phyloP scores from a whole-genome alignment of 2,329 filamentous ascomycete genomes.

The Alternaria rosae region DNA sequence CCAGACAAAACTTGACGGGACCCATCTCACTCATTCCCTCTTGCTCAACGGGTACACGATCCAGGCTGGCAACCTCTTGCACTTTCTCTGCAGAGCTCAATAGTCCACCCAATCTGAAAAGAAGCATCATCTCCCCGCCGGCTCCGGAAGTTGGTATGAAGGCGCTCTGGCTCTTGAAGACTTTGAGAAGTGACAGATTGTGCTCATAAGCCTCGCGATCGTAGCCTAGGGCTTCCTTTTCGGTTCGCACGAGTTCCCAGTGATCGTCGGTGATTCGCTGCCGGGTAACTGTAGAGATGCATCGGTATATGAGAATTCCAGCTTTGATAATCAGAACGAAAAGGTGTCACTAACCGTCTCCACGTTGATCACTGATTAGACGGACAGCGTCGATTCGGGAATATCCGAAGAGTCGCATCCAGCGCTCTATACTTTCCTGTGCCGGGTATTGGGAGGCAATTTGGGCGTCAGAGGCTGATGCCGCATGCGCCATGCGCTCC shows the following conservation, averaged over 20 bases:
- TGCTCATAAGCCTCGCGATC: slow-evolving; percentile 53
- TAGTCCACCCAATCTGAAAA: slow-evolving; percentile 41
- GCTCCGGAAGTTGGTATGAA: slow-evolving; percentile 23
- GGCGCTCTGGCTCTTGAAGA: slow-evolving; percentile 33
- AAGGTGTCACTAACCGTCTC: slow-evolving; percentile 23
- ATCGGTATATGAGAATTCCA: neutral
- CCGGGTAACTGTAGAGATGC: slow-evolving; percentile 30
- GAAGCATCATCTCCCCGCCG: slow-evolving; percentile 27
- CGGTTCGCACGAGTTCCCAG: slow-evolving; percentile 41
- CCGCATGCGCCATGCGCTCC: slow-evolving; percentile 26
- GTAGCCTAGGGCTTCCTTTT: slow-evolving; percentile 45
- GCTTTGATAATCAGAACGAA: neutral
- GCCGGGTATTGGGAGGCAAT: slow-evolving; percentile 24
- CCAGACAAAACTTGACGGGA: slow-evolving; percentile 35
- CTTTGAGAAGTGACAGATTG: slow-evolving; percentile 36
- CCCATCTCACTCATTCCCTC: slow-evolving; percentile 31
- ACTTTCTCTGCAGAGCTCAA: slow-evolving; percentile 35
- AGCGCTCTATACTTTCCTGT: slow-evolving; percentile 37
- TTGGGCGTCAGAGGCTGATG: slow-evolving; percentile 17
- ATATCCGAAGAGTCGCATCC: slow-evolving; percentile 48
- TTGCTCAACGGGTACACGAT: slow-evolving; percentile 34
- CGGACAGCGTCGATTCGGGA: slow-evolving; percentile 40
- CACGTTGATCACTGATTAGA: slow-evolving; percentile 44
- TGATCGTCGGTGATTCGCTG: slow-evolving; percentile 47
- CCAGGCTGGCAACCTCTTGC: slow-evolving; percentile 36